phyloP scores from a whole-genome alignment of 768 basidiomycete species.

The Rossbeevera mucosa region DNA sequence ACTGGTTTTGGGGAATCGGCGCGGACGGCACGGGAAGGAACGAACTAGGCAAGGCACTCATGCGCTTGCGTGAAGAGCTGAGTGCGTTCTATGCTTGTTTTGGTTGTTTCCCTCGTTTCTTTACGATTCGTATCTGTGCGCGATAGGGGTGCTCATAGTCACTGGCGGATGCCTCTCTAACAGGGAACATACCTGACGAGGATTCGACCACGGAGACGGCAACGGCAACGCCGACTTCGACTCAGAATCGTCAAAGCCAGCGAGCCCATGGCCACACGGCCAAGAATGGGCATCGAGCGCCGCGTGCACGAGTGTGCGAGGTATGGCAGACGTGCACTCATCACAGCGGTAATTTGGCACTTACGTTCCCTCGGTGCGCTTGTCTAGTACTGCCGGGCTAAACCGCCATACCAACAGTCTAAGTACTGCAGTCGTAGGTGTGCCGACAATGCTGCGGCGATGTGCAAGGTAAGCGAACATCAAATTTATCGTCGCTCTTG shows the following conservation, averaged over 20 bases:
- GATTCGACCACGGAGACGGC: background rate
- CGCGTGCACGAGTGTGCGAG: conserved; percentile 20
- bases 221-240: background rate
- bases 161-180: background rate
- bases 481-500: background rate
- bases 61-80: conserved; percentile 54
- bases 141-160: conserved; percentile 2
- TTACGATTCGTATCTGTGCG: background rate
- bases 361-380: background rate
- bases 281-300: conserved; percentile 6
- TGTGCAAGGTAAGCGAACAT: conserved; percentile 20
- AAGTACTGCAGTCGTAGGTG: conserved; percentile 62
- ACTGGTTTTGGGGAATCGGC: conserved; percentile 74
- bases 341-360: background rate
- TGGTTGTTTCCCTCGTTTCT: background rate
- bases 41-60: conserved; percentile 67
- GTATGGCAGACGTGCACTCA: conserved; percentile 7
- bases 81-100: conserved; percentile 28
- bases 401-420: conserved; percentile 50
- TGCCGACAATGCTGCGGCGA: conserved; percentile 39
- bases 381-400: conserved; percentile 45
- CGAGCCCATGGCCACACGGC: background rate
- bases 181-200: conserved; percentile 12
- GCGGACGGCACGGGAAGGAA: conserved; percentile 62
- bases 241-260: conserved; percentile 4